These are phyloP conservation scores for Phalaenopsis hybrid DNA, from an alignment of 116 monocot species.

Conservation along the genomic window DNA sequence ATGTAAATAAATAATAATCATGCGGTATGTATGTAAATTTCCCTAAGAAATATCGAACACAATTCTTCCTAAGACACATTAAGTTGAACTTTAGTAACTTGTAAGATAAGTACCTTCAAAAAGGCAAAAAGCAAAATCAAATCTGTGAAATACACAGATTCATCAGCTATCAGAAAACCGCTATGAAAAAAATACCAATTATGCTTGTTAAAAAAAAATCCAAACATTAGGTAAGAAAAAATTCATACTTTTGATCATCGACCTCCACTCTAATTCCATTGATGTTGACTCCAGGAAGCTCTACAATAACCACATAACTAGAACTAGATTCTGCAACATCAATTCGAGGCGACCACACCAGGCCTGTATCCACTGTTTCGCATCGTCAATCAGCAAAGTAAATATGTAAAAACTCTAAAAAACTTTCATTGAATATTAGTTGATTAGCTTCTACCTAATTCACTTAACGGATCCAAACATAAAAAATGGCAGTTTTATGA, in stretches of 20 bases:
- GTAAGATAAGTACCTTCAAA: neutral
- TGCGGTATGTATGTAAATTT: too few relatives aligned
- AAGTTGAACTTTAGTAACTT: neutral
- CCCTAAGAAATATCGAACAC: neutral
- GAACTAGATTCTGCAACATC: conserved; percentile 40
- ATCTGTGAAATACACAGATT: neutral
- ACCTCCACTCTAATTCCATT: conserved; percentile 46
- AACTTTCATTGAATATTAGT: neutral
- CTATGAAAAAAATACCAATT: neutral
- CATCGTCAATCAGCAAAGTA: conserved; percentile 1
- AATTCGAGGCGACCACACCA: conserved; percentile 47
- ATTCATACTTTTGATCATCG: conserved; percentile 39
- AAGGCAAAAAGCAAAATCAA: neutral
- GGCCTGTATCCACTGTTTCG: conserved; percentile 18
- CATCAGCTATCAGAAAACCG: neutral
- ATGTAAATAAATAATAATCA: too few relatives aligned
- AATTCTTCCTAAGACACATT: neutral
- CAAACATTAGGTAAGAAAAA: neutral
- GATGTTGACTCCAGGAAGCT: conserved; percentile 46
- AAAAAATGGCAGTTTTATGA: neutral
- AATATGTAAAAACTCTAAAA: neutral
- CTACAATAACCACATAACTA: conserved; percentile 38
- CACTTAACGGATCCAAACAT: neutral
- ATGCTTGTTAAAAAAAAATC: neutral
- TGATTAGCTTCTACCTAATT: neutral